phyloP scores from a whole-genome alignment of 331 rosid genomes.

The Pyrus hybrid region DNA sequence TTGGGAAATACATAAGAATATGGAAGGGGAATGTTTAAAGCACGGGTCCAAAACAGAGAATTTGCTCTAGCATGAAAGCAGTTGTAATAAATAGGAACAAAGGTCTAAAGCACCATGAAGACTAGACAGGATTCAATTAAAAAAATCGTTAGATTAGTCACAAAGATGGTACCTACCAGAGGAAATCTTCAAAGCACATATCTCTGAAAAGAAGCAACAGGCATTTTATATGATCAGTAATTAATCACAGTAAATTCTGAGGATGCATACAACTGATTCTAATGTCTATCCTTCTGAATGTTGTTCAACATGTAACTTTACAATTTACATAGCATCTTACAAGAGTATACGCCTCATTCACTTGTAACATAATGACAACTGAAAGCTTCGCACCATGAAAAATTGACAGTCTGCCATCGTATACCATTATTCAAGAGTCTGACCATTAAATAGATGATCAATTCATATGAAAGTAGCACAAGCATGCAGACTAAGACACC shows the following conservation, averaged over 20 bases:
- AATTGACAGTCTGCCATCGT: neutral
- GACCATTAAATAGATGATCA: neutral
- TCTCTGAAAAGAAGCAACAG: constrained; percentile 50
- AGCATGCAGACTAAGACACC: neutral
- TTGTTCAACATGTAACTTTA: neutral
- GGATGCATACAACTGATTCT: neutral
- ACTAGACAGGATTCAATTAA: neutral
- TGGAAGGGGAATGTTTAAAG: constrained; percentile 87
- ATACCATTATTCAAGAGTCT: neutral
- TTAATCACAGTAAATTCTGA: neutral
- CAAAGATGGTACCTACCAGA: constrained; percentile 49
- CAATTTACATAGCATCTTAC: neutral
- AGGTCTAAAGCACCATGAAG: constrained; percentile 3
- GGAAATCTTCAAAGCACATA: constrained; percentile 84
- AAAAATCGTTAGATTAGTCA: constrained; percentile 12
- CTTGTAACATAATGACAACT: neutral
- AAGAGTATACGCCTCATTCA: neutral
- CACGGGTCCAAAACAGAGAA: constrained; percentile 92
- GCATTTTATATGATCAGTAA: neutral
- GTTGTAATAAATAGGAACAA: constrained; percentile 18
- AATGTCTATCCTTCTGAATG: neutral
- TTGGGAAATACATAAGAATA: constrained; percentile 73
- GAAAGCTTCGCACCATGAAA: neutral
- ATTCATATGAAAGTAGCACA: neutral
- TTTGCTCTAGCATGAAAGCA: constrained; percentile 65